Conservation (phyloP, 2,329 filamentous ascomycete species). For the Diaporthe sp. region DNA sequence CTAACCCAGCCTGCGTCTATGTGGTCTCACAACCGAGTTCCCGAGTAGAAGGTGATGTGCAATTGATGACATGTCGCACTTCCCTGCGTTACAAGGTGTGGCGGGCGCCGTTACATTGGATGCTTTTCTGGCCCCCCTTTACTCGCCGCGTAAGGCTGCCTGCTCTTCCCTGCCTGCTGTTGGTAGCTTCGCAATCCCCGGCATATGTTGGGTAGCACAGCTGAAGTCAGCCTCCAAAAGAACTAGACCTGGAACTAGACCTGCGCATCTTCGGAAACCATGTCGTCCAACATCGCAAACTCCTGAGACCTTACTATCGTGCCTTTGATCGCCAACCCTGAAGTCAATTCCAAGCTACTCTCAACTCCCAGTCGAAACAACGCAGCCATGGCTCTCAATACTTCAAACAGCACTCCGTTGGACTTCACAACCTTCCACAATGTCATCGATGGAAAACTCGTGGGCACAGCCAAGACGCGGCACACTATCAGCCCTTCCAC, state of each 20-base stretch:
- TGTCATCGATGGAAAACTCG: constrained; percentile 21
- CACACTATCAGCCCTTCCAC: constrained; percentile 16
- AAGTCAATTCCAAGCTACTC: not conserved
- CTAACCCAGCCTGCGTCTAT: no score
- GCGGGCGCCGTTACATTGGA: no score
- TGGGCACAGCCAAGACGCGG: not conserved
- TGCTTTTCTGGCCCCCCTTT: no score
- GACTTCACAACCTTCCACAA: constrained; percentile 18
- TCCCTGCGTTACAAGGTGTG: no score
- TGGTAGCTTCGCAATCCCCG: not conserved
- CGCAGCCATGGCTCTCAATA: constrained; percentile 2
- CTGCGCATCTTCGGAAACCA: not conserved
- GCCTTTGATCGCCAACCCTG: not conserved
- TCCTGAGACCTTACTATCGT: not conserved
- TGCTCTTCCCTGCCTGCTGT: not conserved
- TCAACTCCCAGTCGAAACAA: not conserved
- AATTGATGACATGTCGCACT: no score
- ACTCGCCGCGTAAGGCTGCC: not conserved
- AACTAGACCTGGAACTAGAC: not conserved
- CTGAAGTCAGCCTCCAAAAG: not conserved
- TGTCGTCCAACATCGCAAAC: not conserved
- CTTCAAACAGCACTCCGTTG: not conserved
- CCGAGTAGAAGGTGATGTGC: no score
- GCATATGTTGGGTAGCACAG: not conserved
- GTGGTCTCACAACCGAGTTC: no score